These are phyloP conservation scores for Coemansia interrupta DNA, from an alignment of 192 early-diverging fungal genomes.

Conservation along the genomic window DNA sequence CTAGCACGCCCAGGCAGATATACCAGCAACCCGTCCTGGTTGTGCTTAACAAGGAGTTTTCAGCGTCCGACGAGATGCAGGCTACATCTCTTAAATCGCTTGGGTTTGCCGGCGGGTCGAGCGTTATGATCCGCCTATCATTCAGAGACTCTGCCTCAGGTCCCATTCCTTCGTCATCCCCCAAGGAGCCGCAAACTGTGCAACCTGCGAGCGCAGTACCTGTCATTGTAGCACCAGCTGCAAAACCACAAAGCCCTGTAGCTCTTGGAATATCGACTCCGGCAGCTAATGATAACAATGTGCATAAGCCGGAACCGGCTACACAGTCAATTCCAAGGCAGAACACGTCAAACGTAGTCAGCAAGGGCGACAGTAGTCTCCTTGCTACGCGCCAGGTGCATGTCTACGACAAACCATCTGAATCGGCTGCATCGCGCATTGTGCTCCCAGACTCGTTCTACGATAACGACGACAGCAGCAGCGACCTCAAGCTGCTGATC, in stretches of 20 bases:
- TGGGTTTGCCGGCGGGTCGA: slow-evolving; percentile 64
- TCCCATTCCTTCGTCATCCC: neutral
- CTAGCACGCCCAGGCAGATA: neutral
- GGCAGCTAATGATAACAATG: too few species aligned
- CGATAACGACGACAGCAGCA: slow-evolving; percentile 65
- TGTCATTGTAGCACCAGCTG: too few species aligned
- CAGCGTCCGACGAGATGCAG: slow-evolving; percentile 58
- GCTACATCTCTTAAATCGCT: slow-evolving; percentile 65
- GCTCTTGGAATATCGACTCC: too few species aligned
- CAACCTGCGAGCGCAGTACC: neutral
- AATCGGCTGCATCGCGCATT: slow-evolving; percentile 44
- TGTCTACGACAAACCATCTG: slow-evolving; percentile 57
- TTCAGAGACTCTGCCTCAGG: slow-evolving; percentile 55
- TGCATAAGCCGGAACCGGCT: too few species aligned
- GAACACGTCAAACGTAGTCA: too few species aligned
- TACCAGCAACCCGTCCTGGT: slow-evolving; percentile 37
- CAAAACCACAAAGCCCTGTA: too few species aligned
- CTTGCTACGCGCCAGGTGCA: slow-evolving; percentile 20
- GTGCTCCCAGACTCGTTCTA: slow-evolving; percentile 88
- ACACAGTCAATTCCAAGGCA: too few species aligned
- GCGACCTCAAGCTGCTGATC: slow-evolving; percentile 69
- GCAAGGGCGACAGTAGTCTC: neutral
- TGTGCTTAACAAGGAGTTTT: slow-evolving; percentile 54
- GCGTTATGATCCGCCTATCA: slow-evolving; percentile 66
- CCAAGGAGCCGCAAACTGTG: neutral